Percentiles rank a stretch among this genome's conserved stretches.
Conservation (phyloP, 2,329 filamentous ascomycete genomes). For the Ceratocystis diversiconidia region DNA sequence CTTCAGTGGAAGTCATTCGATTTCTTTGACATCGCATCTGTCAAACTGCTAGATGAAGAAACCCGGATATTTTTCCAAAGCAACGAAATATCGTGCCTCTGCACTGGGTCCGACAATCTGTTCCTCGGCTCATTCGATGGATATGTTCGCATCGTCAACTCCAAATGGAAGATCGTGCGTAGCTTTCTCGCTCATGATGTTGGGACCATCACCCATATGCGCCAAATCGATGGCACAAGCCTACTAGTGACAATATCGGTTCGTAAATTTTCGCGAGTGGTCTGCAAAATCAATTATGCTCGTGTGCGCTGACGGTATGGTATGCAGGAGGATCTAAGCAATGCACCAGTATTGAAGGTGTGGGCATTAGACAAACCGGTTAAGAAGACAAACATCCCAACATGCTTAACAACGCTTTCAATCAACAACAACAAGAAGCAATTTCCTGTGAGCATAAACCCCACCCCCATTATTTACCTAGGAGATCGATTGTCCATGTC, state of each 20-base stretch:
- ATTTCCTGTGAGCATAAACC: constrained; percentile 54
- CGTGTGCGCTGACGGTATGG: neutral
- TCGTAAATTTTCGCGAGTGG: neutral
- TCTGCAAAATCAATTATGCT: neutral
- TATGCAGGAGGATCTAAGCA: constrained; percentile 63
- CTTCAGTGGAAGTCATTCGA: constrained; percentile 94
- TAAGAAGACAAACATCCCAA: constrained; percentile 82
- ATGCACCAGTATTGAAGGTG: constrained; percentile 84
- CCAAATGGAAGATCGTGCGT: constrained; percentile 72
- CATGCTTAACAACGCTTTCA: constrained; percentile 70
- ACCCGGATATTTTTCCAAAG: constrained; percentile 66
- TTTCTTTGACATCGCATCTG: constrained; percentile 91
- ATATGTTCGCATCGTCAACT: constrained; percentile 71
- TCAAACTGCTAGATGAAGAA: constrained; percentile 67
- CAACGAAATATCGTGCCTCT: constrained; percentile 68
- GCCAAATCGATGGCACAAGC: constrained; percentile 75
- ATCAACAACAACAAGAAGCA: constrained; percentile 84
- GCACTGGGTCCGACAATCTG: constrained; percentile 74
- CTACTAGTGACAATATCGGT: constrained; percentile 69
- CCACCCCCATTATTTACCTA: neutral
- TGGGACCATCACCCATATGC: constrained; percentile 76
- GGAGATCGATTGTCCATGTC: too few species aligned
- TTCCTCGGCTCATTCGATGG: constrained; percentile 82
- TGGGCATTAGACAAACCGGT: constrained; percentile 91
- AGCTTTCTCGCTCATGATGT: constrained; percentile 76